phyloP scores from a whole-genome alignment of 2,329 filamentous ascomycete genomes.

The Claviceps sorghi region DNA sequence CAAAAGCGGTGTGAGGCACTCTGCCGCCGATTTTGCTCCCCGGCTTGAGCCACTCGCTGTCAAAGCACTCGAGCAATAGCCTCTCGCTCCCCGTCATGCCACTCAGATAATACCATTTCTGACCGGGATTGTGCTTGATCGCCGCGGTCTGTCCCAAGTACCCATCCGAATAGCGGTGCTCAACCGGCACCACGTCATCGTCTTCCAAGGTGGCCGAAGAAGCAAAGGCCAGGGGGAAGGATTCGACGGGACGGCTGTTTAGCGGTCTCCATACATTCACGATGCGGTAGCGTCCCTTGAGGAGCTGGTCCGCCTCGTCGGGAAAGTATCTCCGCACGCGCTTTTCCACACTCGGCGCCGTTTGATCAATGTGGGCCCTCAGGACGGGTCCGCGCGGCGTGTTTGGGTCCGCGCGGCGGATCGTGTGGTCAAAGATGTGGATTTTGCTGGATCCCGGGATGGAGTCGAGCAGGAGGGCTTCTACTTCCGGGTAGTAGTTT shows the following conservation, averaged over 20 bases:
- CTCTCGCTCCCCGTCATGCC: conserved; percentile 38
- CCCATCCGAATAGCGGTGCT: conserved; percentile 36
- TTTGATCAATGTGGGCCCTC: conserved; percentile 44
- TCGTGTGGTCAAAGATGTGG: conserved; percentile 50
- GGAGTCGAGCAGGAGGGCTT: conserved; percentile 29
- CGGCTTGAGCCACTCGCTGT: conserved; percentile 33
- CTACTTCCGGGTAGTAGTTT: conserved; percentile 58
- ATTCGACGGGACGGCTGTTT: conserved; percentile 26
- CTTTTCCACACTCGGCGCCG: conserved; percentile 29
- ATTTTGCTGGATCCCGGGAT: conserved; percentile 32
- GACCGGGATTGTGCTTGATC: conserved; percentile 25
- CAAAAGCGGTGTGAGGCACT: conserved; percentile 42
- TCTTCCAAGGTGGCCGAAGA: conserved; percentile 35
- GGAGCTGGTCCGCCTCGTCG: conserved; percentile 27
- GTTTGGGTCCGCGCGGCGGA: conserved; percentile 33
- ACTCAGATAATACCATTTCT: conserved; percentile 39
- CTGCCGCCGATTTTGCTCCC: conserved; percentile 29
- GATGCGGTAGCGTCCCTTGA: conserved; percentile 32
- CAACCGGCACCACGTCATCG: conserved; percentile 31
- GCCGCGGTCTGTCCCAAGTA: conserved; percentile 31
- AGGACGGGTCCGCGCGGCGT: conserved; percentile 25
- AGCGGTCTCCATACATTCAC: conserved; percentile 41
- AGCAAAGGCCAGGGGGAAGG: conserved; percentile 39
- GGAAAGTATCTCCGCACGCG: conserved; percentile 27
- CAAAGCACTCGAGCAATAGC: conserved; percentile 47